Conservation (phyloP, 2,329 filamentous ascomycete species). For the Fusarium staphyleae region DNA sequence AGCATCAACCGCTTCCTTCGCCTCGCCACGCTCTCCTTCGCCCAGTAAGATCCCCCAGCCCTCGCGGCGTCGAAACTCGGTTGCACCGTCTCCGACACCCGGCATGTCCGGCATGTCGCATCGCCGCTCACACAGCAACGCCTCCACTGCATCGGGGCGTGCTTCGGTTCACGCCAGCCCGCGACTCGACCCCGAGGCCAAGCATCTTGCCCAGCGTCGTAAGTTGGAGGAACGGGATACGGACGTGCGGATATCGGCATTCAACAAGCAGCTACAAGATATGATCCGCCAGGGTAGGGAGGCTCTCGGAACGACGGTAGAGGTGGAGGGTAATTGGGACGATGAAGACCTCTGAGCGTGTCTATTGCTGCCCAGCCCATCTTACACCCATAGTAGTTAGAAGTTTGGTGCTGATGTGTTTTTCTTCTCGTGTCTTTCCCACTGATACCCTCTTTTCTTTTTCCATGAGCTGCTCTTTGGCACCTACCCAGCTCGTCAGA, state of each 20-base stretch:
- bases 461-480: neutral
- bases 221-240: conserved; percentile 77
- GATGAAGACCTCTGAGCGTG: conserved; percentile 46
- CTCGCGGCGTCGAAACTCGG: conserved; percentile 22
- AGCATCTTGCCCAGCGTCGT: conserved; percentile 74
- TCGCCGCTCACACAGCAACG: conserved; percentile 55
- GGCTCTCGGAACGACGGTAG: conserved; percentile 78
- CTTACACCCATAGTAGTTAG: conserved; percentile 2
- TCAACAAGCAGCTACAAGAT: conserved; percentile 80
- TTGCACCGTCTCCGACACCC: conserved; percentile 29
- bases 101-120: conserved; percentile 36
- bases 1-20: conserved; percentile 45
- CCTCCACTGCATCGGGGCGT: conserved; percentile 51
- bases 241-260: conserved; percentile 78
- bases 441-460: conserved; percentile 31
- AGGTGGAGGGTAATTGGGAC: conserved; percentile 60
- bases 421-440: conserved; percentile 11
- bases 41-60: conserved; percentile 54
- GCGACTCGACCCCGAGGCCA: conserved; percentile 70
- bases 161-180: conserved; percentile 51
- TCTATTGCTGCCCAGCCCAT: conserved; percentile 3
- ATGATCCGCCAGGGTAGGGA: conserved; percentile 92
- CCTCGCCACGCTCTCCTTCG: conserved; percentile 45
- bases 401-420: conserved; percentile 4
- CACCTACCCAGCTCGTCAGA: neutral